Evolutionary conservation across 495 filamentous ascomycete genomes (phyloP).

Genomic region (Astrocystis sublimbata): DNA sequence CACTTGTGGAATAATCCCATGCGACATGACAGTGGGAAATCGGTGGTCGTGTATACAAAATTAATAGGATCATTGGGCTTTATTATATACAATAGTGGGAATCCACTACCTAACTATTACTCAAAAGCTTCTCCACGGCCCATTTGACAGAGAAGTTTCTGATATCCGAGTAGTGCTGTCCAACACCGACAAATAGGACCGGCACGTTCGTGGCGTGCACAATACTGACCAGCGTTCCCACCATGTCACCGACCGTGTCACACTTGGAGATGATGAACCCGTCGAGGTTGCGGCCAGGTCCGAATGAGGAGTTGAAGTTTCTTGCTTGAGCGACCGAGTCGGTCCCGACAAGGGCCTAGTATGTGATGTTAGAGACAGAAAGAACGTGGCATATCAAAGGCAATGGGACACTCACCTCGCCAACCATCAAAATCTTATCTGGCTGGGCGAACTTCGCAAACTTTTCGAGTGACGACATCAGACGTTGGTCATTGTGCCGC

Average conservation of each 20-base stretch:
- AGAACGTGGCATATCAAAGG: neutral
- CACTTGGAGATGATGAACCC: slow-evolving; percentile 99
- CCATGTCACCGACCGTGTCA: slow-evolving; percentile 98
- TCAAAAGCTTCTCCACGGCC: slow-evolving; percentile 76
- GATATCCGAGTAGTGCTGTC: slow-evolving; percentile 95
- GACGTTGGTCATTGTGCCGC: slow-evolving; percentile 88
- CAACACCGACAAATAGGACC: slow-evolving; percentile 89
- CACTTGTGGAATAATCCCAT: neutral
- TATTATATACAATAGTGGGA: neutral
- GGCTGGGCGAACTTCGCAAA: slow-evolving; percentile 94
- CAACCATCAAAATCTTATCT: slow-evolving; percentile 99
- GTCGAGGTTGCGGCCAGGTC: slow-evolving; percentile 73
- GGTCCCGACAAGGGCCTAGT: slow-evolving; percentile 80
- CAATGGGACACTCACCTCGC: slow-evolving; percentile 58
- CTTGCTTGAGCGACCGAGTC: slow-evolving; percentile 93
- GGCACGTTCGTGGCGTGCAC: slow-evolving; percentile 96
- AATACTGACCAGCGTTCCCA: slow-evolving; percentile 93
- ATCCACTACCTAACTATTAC: slow-evolving; percentile 32
- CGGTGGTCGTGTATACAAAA: neutral
- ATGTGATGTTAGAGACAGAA: slow-evolving; percentile 22
- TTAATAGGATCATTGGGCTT: neutral
- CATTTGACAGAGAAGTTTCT: slow-evolving; percentile 90
- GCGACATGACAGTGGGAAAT: neutral
- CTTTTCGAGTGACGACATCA: slow-evolving; percentile 95
- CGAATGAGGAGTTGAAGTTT: slow-evolving; percentile 94